A percentile compares a stretch with the other conserved stretches of the same genome.
Evolutionary conservation across 1,284 basidiomycete genomes (phyloP).

Genomic region (Pseudozyma tsukubaensis): DNA sequence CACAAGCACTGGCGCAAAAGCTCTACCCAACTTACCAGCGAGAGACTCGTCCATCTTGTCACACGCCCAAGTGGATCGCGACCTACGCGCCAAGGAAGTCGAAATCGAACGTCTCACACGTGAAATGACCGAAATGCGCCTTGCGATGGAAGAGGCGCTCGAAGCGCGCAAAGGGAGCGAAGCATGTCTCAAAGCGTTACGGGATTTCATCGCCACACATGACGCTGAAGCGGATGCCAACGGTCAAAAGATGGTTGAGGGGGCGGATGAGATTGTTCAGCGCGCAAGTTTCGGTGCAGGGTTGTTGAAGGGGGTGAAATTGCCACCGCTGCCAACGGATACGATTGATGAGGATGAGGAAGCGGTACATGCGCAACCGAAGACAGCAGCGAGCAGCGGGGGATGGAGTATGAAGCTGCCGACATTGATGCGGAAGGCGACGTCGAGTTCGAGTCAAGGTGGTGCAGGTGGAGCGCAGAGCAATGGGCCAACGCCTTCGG

Average conservation of each 20-base stretch:
- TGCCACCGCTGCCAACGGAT: conserved; percentile 62
- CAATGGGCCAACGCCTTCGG: conserved; percentile 32
- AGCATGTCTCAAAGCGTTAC: conserved; percentile 56
- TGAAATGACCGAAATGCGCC: conserved; percentile 50
- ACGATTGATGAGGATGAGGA: conserved; percentile 53
- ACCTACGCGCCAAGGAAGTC: conserved; percentile 55
- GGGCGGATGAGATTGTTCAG: conserved; percentile 39
- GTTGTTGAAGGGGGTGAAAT: conserved; percentile 54
- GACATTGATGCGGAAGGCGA: conserved; percentile 48
- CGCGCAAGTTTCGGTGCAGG: conserved; percentile 43
- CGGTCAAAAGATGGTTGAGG: conserved; percentile 31
- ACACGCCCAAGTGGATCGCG: conserved; percentile 24
- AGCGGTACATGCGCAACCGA: conserved; percentile 16
- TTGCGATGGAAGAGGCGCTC: conserved; percentile 57
- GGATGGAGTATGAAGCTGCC: conserved; percentile 52
- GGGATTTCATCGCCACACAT: conserved; percentile 53
- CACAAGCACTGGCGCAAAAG: conserved; percentile 8
- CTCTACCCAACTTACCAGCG: conserved; percentile 17
- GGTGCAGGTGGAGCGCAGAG: conserved; percentile 1
- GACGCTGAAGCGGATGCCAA: conserved; percentile 44
- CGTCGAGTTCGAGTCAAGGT: conserved; percentile 22
- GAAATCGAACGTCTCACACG: conserved; percentile 53
- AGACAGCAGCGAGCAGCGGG: conserved; percentile 11
- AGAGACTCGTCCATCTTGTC: conserved; percentile 26
- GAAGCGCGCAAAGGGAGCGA: conserved; percentile 65